Evolutionary conservation across 805 yeast genomes (phyloP).

Genomic region (Monosporozyma servazzii): DNA sequence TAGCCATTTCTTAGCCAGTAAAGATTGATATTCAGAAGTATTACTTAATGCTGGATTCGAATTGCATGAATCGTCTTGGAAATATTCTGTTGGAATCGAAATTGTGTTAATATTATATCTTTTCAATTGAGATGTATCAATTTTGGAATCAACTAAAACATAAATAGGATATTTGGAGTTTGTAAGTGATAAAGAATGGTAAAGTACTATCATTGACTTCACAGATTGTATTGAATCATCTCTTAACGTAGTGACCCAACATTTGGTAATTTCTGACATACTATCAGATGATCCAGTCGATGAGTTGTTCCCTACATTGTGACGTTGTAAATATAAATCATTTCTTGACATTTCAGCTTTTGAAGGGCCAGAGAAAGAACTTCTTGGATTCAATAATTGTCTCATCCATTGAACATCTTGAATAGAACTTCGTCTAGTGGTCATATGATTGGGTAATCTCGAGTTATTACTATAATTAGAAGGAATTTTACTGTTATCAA

Average conservation of each 20-base stretch:
- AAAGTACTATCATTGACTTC: constrained; percentile 18
- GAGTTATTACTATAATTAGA: background rate
- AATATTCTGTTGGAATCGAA: constrained; percentile 3
- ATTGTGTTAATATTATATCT: constrained; percentile 6
- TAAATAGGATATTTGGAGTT: constrained; percentile 19
- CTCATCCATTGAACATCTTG: constrained; percentile 28
- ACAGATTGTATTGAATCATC: constrained; percentile 16
- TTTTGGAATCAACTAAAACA: constrained; percentile 14
- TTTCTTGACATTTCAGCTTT: constrained; percentile 10
- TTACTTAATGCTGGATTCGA: background rate
- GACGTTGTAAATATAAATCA: background rate
- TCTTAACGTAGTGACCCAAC: constrained; percentile 27
- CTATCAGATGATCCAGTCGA: background rate
- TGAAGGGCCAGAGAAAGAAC: constrained; percentile 27
- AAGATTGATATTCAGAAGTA: background rate
- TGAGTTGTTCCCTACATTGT: no score
- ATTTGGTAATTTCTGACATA: constrained; percentile 2
- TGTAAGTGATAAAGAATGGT: constrained; percentile 17
- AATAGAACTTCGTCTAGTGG: constrained; percentile 21
- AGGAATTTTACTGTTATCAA: background rate
- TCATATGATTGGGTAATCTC: constrained; percentile 4
- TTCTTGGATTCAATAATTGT: constrained; percentile 29
- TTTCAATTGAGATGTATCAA: constrained; percentile 11
- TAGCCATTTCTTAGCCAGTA: constrained; percentile 8
- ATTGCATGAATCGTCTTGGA: background rate